A percentile compares a stretch with the other conserved stretches of the same genome.
These are phyloP conservation scores for Dictyophora rubrovolvata DNA, from an alignment of 768 basidiomycete genomes.

Conservation along the genomic window DNA sequence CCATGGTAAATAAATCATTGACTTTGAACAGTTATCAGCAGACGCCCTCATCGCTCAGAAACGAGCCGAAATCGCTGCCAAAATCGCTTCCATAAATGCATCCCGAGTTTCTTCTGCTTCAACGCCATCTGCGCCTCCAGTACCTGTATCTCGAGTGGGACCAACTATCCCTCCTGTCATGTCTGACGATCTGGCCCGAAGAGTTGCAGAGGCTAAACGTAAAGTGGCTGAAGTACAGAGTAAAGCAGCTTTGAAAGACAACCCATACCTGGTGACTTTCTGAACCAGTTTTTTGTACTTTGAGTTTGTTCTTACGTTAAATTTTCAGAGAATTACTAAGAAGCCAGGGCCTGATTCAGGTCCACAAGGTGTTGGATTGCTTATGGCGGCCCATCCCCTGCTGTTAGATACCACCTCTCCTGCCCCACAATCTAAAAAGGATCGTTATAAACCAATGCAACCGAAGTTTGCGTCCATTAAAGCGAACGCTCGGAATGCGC, in stretches of 20 bases:
- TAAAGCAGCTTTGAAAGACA: constrained; percentile 64
- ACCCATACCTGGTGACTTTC: constrained; percentile 75
- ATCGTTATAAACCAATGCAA: constrained; percentile 96
- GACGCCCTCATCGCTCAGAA: constrained; percentile 74
- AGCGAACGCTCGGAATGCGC: constrained; percentile 71
- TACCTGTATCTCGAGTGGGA: constrained; percentile 33
- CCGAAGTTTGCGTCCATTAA: constrained; percentile 97
- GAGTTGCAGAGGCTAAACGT: constrained; percentile 78
- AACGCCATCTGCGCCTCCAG: constrained; percentile 19
- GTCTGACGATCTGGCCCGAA: constrained; percentile 54
- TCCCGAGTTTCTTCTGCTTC: constrained; percentile 27
- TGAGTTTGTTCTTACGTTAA: background rate
- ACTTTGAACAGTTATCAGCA: constrained; percentile 29
- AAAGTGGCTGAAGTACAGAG: constrained; percentile 77
- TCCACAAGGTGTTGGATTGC: constrained; percentile 74
- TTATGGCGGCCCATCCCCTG: constrained; percentile 86
- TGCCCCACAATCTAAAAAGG: constrained; percentile 68
- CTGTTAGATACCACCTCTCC: constrained; percentile 57
- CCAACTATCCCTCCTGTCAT: constrained; percentile 30
- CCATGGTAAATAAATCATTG: background rate
- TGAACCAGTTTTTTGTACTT: background rate
- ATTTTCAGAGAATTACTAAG: constrained; percentile 41
- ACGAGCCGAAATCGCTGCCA: constrained; percentile 76
- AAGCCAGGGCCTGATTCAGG: constrained; percentile 47
- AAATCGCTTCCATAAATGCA: constrained; percentile 60